Evolutionary conservation across 2,329 filamentous ascomycete species (phyloP), one percentile per base, ranked within the genome.

Genomic region (Fusarium algeriense): DNA sequence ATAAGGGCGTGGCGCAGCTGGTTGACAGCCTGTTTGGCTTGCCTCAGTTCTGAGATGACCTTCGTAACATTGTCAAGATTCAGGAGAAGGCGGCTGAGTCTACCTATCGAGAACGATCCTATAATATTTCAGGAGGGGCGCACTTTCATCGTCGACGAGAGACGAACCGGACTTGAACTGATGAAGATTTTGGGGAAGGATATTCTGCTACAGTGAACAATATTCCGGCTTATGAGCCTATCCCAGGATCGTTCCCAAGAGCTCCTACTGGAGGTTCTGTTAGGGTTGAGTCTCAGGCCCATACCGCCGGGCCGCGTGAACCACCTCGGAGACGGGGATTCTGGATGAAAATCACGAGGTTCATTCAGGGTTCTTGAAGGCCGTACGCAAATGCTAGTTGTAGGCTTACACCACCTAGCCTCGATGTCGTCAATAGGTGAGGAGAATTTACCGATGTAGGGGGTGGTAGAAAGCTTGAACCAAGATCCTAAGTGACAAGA

Each of bases 191-290:
- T 23, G 26, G 13, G 3, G 40, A 62, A 40, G 34, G 13, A 20
- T 60, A 28, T 5, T 38, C 32, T 6, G 20, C 40, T 15, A 23
- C 20, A 23, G 6, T 13, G 3, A 41, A 53, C 1, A 9, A 0
- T 0, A 8, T 49, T 40, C 15, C 28, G 7, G 45, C 59, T 13
- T 63, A 53, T 46, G 38, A 48, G 17, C 59, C 45, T 17, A 58
- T 63, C 14, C 64, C 59, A 40, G 35, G 59, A 13, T 56, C 38
- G 0, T 59, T 67, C 58, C 64, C 59, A 17, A 48, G 40, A 20
- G 52, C 49, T 26, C 34, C 32, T 28, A 54, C 41, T n/a, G 41
- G 59, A 32, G 64, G 23, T 10, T 44, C 30, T 35, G 10, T 34
- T 7, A 37, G 44, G 52, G 45, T n/a, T 2, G 38, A 60, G 20